Conservation (phyloP, 2,329 filamentous ascomycete species). For the Aspergillus sp. region DNA sequence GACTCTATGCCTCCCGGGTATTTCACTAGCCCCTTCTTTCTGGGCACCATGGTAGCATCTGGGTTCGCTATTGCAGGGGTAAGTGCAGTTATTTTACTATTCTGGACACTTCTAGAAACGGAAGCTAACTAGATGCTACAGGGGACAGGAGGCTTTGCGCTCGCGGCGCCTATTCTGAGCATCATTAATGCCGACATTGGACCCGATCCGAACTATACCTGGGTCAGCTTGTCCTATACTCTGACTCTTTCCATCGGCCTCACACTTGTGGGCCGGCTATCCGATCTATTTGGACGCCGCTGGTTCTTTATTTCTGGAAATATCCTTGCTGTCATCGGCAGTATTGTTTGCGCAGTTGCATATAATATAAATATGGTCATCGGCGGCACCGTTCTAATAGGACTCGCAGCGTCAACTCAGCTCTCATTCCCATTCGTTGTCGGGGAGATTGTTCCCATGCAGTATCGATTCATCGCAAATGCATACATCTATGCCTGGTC, state of each 20-base stretch:
- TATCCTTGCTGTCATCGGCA: not conserved
- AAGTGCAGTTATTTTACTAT: too few relatives aligned
- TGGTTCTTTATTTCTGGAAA: constrained; percentile 27
- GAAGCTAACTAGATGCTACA: too few relatives aligned
- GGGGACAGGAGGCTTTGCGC: too few relatives aligned
- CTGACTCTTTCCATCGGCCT: constrained; percentile 22
- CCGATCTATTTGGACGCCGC: constrained; percentile 39
- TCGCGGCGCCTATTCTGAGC: too few relatives aligned
- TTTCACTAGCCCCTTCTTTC: too few relatives aligned
- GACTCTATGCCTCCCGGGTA: too few relatives aligned
- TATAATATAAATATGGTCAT: constrained; percentile 36
- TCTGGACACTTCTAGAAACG: too few relatives aligned
- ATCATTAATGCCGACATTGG: not conserved
- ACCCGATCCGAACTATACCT: not conserved
- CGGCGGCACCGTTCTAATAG: constrained; percentile 38
- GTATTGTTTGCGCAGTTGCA: not conserved
- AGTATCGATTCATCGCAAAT: not conserved
- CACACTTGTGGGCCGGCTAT: constrained; percentile 33
- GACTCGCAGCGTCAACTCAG: constrained; percentile 38
- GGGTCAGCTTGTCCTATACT: not conserved
- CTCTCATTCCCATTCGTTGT: constrained; percentile 40
- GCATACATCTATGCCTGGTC: not conserved
- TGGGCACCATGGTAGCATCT: too few relatives aligned
- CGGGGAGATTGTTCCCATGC: constrained; percentile 17
- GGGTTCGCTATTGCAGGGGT: too few relatives aligned